phyloP scores from a whole-genome alignment of 192 early-diverging fungal genomes.

The Gonapodya sp. region DNA sequence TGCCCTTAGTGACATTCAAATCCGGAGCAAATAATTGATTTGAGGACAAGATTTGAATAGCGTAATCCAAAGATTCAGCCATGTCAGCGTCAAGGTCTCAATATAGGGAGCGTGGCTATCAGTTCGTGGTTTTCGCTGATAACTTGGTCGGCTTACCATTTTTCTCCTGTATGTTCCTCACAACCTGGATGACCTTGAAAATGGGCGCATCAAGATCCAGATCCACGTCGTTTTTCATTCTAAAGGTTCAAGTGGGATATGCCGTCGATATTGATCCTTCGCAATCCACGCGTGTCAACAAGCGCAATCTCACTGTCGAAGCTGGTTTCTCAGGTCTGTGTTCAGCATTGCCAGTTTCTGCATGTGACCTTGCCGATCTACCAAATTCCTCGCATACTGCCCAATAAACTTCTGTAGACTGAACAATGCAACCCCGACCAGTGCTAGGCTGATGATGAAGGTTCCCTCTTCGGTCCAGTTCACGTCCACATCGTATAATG shows the following conservation, averaged over 20 bases:
- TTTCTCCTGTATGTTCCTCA: constrained; percentile 27
- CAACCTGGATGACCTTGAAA: constrained; percentile 34
- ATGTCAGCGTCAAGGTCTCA: constrained; percentile 31
- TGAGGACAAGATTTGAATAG: constrained; percentile 34
- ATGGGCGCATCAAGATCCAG: constrained; percentile 41
- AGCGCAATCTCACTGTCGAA: constrained; percentile 17
- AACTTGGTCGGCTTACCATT: constrained; percentile 11
- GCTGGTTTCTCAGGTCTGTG: constrained; percentile 24
- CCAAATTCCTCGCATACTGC: constrained; percentile 25
- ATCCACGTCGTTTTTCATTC: constrained; percentile 3
- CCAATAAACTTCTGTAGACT: constrained; percentile 27
- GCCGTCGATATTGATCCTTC: constrained; percentile 15
- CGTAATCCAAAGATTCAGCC: constrained; percentile 32
- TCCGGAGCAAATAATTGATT: constrained; percentile 37
- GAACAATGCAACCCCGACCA: constrained; percentile 16
- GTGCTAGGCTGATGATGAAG: constrained; percentile 19
- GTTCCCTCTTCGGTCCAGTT: constrained; percentile 18
- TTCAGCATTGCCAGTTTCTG: constrained; percentile 21
- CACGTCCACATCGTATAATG: neutral
- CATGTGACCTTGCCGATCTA: constrained; percentile 22
- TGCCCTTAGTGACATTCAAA: constrained; percentile 43
- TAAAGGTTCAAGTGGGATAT: constrained; percentile 19
- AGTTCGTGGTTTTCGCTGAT: constrained; percentile 11
- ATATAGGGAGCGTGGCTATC: constrained; percentile 26
- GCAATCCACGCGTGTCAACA: constrained; percentile 26